phyloP scores from a whole-genome alignment of 2,329 filamentous ascomycete species.

The Byssoonygena ceratinophila region DNA sequence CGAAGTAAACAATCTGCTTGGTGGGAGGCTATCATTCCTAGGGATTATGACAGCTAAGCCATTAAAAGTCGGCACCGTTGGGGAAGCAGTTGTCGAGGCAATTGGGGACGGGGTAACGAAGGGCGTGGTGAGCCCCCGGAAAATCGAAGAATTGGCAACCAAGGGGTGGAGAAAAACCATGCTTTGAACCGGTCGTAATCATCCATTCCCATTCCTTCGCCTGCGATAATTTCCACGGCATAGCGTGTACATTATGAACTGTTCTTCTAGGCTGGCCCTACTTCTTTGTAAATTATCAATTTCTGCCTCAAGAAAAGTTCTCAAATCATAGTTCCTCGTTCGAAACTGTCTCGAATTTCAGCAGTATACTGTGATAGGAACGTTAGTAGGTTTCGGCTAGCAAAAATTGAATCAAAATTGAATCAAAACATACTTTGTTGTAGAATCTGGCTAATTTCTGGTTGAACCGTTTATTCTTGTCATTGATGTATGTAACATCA shows the following conservation, averaged over 20 bases:
- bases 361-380: constrained; percentile 58
- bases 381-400: constrained; percentile 4
- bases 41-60: constrained; percentile 78
- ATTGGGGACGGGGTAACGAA: constrained; percentile 61
- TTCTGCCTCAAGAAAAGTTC: constrained; percentile 4
- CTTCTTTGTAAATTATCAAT: constrained; percentile 10
- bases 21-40: constrained; percentile 67
- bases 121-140: constrained; percentile 64
- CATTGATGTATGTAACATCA: constrained; percentile 98
- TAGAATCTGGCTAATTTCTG: constrained; percentile 92
- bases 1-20: constrained; percentile 64
- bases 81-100: constrained; percentile 80
- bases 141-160: constrained; percentile 71
- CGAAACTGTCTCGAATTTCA: constrained; percentile 94
- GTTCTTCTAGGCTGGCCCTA: constrained; percentile 4
- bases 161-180: constrained; percentile 84
- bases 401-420: not conserved
- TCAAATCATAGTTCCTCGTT: constrained; percentile 91
- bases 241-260: constrained; percentile 12
- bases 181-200: constrained; percentile 45
- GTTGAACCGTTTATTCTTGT: constrained; percentile 99
- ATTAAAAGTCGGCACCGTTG: constrained; percentile 74
- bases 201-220: not conserved
- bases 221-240: not conserved
- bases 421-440: constrained; percentile 54